Conservation (phyloP, 306 rosid species). For the Trichosanthes cucumerina region DNA sequence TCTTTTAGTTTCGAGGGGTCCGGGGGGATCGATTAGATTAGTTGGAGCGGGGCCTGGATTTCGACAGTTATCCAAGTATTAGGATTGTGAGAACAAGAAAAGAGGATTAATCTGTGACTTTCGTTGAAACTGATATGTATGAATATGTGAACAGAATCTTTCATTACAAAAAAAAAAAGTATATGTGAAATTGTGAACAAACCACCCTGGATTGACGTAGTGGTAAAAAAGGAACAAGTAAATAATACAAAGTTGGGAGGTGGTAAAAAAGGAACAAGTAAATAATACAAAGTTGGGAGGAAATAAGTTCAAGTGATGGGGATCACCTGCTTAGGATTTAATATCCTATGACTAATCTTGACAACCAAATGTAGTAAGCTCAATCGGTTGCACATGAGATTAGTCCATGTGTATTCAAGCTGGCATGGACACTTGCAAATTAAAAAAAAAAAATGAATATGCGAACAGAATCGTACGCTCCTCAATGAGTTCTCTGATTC, state of each 20-base stretch:
- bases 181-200: neutral
- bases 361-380: neutral
- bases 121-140: neutral
- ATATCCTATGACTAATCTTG: no score
- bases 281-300: no score
- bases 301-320: no score
- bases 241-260: no score
- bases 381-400: no score
- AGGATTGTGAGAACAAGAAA: neutral
- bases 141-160: neutral
- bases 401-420: no score
- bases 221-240: no score
- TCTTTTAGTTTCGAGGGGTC: neutral
- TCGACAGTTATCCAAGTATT: neutral
- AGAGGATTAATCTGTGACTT: neutral
- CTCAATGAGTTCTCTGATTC: neutral
- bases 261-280: no score
- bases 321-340: no score
- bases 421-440: no score
- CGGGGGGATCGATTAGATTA: neutral
- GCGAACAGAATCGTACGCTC: neutral
- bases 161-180: neutral
- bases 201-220: neutral
- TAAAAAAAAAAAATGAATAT: neutral
- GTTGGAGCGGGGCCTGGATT: neutral